Base-by-base conservation (phyloP, 805 yeast species). In the Barnettozyma salicaria region DNA sequence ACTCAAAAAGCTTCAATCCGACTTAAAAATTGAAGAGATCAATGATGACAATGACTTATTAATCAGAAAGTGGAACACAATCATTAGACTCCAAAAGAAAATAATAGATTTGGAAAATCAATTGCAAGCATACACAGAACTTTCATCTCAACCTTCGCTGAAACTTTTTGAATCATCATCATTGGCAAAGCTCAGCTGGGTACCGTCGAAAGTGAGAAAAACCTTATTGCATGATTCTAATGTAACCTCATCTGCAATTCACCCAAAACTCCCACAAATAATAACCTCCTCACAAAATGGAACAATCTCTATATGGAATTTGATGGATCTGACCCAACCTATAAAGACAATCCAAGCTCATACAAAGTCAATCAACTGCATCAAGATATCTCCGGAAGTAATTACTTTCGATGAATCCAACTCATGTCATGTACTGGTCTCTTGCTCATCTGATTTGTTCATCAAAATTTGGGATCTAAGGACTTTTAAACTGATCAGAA, bases 41-140 rank as follows among this genome's bases (percentile, higher is more conserved):
- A 51, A 24, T 14, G 54, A 41, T 27, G 63, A 56, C 19, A 54
- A 48, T 36, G 48, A 53, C 9, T 52, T 67, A 9, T 61, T 86
- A 27, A 86, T 81, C 48, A 81, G 80, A 59, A 89, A 88, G 61
- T 89, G 97, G 97, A 69, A 80, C 1, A 79, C 95, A 0, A 90
- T 89, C 4, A 68, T 86, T 22, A 65, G 95, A 31, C 65, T 90
- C 21, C 96, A 90, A 59, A 73, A 78, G 44, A 72, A 75, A 49
- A 78, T 80, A 29, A 63, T 80, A 40, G 90, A 80, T 35, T 59
- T 87, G 30, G 95, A 89, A 51, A 60, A 68, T 14, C 80, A 78
- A 32, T 56, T 74, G 5, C 59, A 59, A 13, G 35, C 37, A 4
- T 24, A 37, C 17, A 23, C 47, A 34, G 27, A 44, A 12, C 13